Evolutionary conservation across 176 grass and related monocot species (phyloP).

Genomic region (Puya raimondii): DNA sequence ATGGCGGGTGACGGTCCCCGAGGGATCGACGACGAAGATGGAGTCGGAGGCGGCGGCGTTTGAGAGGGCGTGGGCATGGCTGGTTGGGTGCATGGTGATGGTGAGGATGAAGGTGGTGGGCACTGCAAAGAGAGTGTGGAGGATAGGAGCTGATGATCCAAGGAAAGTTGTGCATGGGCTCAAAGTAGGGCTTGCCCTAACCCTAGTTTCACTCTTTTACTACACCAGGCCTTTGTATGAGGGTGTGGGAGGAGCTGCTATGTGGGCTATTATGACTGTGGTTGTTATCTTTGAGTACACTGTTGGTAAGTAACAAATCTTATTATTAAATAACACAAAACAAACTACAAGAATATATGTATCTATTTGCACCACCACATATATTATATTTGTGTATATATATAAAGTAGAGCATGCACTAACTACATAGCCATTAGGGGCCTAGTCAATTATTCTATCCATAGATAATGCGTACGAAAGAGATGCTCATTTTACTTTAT

Average conservation of each 20-base stretch:
- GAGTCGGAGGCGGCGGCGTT: conserved; percentile 17
- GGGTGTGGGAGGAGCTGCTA: conserved; percentile 46
- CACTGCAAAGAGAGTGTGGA: conserved; percentile 24
- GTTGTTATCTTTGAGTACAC: conserved; percentile 67
- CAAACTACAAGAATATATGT: background rate
- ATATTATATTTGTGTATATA: too few relatives aligned
- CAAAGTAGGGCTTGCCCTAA: conserved; percentile 57
- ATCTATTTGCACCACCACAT: background rate
- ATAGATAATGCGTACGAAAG: too few relatives aligned
- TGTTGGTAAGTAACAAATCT: conserved; percentile 42
- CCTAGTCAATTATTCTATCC: too few relatives aligned
- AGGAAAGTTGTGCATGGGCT: conserved; percentile 44
- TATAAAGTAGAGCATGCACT: too few relatives aligned
- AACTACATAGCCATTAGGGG: too few relatives aligned
- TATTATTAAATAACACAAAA: too few relatives aligned
- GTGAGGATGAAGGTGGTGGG: conserved; percentile 12
- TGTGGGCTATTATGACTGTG: conserved; percentile 73
- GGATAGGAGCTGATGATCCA: conserved; percentile 48
- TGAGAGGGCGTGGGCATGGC: conserved; percentile 13
- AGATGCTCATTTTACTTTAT: too few relatives aligned
- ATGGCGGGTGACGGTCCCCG: conserved; percentile 53
- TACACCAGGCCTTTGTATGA: conserved; percentile 54
- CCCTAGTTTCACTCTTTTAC: conserved; percentile 55
- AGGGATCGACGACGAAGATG: conserved; percentile 35
- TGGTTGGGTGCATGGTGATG: conserved; percentile 9